Base-by-base conservation (phyloP, 2,329 filamentous ascomycete species). In the Scortechinia acanthostroma region DNA sequence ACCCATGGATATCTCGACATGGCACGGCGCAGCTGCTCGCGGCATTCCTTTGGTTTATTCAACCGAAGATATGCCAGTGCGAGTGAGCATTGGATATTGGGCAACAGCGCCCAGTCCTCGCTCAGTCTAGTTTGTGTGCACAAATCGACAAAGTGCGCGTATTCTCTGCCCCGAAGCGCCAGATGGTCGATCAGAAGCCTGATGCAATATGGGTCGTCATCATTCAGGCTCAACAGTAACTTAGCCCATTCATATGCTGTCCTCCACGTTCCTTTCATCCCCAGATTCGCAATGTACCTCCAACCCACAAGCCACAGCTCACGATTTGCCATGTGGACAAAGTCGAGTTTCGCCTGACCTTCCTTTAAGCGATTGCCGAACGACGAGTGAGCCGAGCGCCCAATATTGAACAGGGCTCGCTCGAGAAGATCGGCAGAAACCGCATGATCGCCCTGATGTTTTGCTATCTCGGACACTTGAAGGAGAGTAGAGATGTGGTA, bases 1-100 rank as follows among this genome's bases (percentile, higher is more conserved):
- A 86, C 64, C 80, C 81, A 88, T 2, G 84, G 83, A 48, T 77
- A 81, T 42, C 68, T 66, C 42, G 71, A 67, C 55, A 87, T 76
- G 2, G 81, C 76, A 19, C 6, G 35, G 6, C 6, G 17, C 6
- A 40, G 35, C 20, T 40, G 73, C 14, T 19, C 13, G 6, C 35
- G 35, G 35, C 35, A 13, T 40, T 40, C 35, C 35, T 40, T 13
- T 15, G 35, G 35, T 40, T 19, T 40, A 17, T 40, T 40, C 35
- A 40, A 19, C 13, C 35, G 35, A 19, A 40, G 10, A 17, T 40
- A 40, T 10, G 35, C 35, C 35, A 52, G 43, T 10, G 46, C 43
- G 4, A n/a, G 35, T 6, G 35, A 66, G 61, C 14, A 57, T 50
- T 16, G 59, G 60, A 45, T 46, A 28, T 23, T 47, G 44, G 21